Conservation (phyloP, 164 flowering plant species). For the Magnolia changhungtana region DNA sequence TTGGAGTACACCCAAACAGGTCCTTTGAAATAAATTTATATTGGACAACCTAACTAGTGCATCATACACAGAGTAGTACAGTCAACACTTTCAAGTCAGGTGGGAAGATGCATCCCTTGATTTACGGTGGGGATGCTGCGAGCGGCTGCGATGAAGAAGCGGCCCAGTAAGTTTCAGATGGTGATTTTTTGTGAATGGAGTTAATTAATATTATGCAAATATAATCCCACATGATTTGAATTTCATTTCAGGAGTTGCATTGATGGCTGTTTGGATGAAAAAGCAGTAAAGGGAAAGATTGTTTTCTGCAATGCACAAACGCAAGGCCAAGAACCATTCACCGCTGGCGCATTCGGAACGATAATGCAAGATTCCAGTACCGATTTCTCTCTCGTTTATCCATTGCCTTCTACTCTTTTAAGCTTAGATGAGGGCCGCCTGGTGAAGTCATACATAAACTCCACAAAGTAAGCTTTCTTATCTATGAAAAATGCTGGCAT, state of each 20-base stretch:
- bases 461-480: conserved; percentile 28
- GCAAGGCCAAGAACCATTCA: not conserved
- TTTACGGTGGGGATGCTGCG: not conserved
- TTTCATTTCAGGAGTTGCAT: conserved; percentile 34
- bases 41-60: not conserved
- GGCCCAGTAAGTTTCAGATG: not conserved
- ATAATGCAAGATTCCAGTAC: conserved; percentile 21
- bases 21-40: not conserved
- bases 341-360: conserved; percentile 39
- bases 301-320: conserved; percentile 40
- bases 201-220: not conserved
- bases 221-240: not conserved
- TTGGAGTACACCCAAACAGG: not conserved
- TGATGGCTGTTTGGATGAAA: conserved; percentile 23
- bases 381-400: conserved; percentile 31
- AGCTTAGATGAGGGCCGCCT: conserved; percentile 16
- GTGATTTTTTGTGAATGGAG: not conserved
- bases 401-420: conserved; percentile 35
- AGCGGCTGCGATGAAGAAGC: too few relatives aligned
- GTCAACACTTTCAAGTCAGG: not conserved
- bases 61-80: not conserved
- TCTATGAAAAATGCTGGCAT: too few relatives aligned
- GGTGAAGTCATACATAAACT: conserved; percentile 25
- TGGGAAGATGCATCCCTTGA: not conserved
- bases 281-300: conserved; percentile 42